Base-by-base conservation (phyloP, 495 filamentous ascomycete genomes). In the Mytilinidion resinicola region DNA sequence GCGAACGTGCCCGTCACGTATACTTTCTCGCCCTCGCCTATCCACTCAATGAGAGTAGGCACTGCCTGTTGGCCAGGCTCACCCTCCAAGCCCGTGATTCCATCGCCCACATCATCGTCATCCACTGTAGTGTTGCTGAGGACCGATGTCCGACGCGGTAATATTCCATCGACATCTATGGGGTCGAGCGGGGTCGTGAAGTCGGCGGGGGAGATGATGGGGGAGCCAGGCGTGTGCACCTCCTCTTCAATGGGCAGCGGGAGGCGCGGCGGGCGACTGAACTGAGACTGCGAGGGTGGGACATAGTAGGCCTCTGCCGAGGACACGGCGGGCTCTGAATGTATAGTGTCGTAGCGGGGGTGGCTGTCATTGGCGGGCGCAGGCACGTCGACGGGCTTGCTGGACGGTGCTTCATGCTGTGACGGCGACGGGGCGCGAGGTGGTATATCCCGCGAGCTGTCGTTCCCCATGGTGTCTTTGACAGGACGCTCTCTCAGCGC, bases 1-100 rank as follows among this genome's bases (percentile, higher is more conserved):
- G 91, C 91, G 67, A 96, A 96, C 17, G 95, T 97, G 60, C 93
- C 93, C 0, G 95, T 97, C 38, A 98, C 89, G 70, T 95, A 97
- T 56, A 97, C 84, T 74, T 89, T 93, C 54, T 95, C 82, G 35
- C 87, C 87, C 37, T 80, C 81, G 25, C 84, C 79, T 51, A 76
- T 79, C 93, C 92, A 98, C 72, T 90, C 85, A 38, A 98, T 81
- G 35, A 79, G 69, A 11, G 89, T 95, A 8, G 91, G 89, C 39
- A 97, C 86, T 15, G 82, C 85, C 3, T 80, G 79, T 52, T 42
- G 8, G 30, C 9, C 50, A 67, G 81, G 80, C 60, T 86, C 83
- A 35, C 85, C 79, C 37, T 83, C 69, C 61, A 75, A 78, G 55
- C 70, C 71, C 57, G 75, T 78, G 61, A 92, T 76, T 65, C 91